Conservation (phyloP, 495 filamentous ascomycete species). For the Oleoguttula mirabilis region DNA sequence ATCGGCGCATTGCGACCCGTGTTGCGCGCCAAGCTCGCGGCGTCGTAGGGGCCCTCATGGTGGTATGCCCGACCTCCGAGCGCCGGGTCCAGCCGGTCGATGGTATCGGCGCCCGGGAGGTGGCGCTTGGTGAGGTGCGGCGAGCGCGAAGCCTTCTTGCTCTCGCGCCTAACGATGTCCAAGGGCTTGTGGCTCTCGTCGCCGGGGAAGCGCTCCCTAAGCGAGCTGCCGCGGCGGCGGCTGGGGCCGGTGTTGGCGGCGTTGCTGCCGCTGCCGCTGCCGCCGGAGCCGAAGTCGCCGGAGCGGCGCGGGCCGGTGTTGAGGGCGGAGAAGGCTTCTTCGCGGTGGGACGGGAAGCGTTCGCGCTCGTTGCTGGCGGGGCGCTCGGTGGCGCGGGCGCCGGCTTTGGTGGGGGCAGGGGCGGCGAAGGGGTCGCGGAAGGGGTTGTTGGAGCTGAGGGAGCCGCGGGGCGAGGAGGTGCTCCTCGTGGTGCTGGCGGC, state of each 20-base stretch:
- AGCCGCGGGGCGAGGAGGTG: conserved; percentile 6
- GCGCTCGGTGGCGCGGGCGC: conserved; percentile 20
- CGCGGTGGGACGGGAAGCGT: conserved; percentile 24
- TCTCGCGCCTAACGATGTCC: conserved; percentile 45
- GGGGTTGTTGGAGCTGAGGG: conserved; percentile 26
- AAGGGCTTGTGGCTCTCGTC: conserved; percentile 53
- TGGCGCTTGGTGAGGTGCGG: conserved; percentile 52
- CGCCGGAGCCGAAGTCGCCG: conserved; percentile 8
- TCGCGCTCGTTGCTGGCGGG: conserved; percentile 24
- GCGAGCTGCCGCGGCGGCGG: conserved; percentile 38
- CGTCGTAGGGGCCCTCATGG: conserved; percentile 88
- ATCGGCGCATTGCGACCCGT: conserved; percentile 52
- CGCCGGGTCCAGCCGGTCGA: conserved; percentile 64
- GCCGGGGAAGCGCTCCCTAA: conserved; percentile 45
- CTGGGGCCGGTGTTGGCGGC: conserved; percentile 1
- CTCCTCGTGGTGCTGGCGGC: conserved; percentile 20
- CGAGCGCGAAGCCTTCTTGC: conserved; percentile 47
- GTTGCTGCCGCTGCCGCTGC: neutral
- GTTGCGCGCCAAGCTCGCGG: conserved; percentile 62
- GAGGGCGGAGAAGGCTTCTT: conserved; percentile 25
- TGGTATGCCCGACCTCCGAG: conserved; percentile 56
- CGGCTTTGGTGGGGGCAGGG: conserved; percentile 11
- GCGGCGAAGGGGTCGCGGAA: conserved; percentile 24
- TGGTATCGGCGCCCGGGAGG: conserved; percentile 58
- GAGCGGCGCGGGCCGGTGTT: conserved; percentile 19